Percentiles rank a stretch among this genome's conserved stretches.
Conservation (phyloP, 129 eudicot genomes). For the Flaveria brownii region DNA sequence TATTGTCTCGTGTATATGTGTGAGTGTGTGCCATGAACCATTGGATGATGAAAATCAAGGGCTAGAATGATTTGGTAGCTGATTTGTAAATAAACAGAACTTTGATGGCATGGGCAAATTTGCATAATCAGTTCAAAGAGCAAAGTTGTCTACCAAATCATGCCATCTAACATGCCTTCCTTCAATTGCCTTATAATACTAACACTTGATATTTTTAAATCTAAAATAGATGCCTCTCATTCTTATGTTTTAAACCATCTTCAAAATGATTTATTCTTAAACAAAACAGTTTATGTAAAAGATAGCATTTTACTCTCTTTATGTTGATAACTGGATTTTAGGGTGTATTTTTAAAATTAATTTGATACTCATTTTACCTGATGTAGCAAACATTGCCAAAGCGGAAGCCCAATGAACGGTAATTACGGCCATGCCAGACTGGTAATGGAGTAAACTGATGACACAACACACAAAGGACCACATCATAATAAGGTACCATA, state of each 20-base stretch:
- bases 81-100: background rate
- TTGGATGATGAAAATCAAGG: slow-evolving; percentile 11
- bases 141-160: background rate
- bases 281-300: background rate
- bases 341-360: background rate
- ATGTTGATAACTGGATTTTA: background rate
- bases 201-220: background rate
- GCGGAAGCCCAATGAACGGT: slow-evolving; percentile 92
- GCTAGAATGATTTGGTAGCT: background rate
- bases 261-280: background rate
- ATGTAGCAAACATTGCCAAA: slow-evolving; percentile 94
- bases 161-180: background rate
- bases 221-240: background rate
- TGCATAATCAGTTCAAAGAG: background rate
- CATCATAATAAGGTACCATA: slow-evolving; percentile 6
- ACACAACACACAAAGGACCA: slow-evolving; percentile 20
- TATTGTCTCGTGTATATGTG: background rate
- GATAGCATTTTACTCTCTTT: background rate
- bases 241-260: background rate
- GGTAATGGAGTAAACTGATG: slow-evolving; percentile 87
- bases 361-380: slow-evolving; percentile 48
- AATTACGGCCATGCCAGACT: slow-evolving; percentile 93
- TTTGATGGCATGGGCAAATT: background rate
- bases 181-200: no score
- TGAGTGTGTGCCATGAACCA: background rate